Conservation (phyloP, 2,329 filamentous ascomycete species). For the Calonectria hawksworthii region DNA sequence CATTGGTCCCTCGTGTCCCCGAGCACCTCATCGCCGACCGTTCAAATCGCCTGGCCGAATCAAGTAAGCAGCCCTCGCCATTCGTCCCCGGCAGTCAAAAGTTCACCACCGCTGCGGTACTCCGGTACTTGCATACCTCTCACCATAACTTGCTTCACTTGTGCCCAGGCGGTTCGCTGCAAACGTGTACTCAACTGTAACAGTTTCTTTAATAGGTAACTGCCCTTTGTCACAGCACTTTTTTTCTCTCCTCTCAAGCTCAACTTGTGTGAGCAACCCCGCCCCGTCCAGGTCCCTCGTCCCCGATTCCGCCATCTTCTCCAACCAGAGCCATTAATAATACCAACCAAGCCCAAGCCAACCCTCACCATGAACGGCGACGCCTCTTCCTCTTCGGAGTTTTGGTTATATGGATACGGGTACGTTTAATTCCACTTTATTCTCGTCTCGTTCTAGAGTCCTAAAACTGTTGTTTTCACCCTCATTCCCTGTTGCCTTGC, state of each 20-base stretch:
- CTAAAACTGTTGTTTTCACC: neutral
- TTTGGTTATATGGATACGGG: conserved; percentile 99
- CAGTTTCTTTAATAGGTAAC: neutral
- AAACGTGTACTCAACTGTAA: neutral
- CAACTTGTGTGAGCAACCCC: conserved; percentile 10
- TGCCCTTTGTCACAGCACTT: neutral
- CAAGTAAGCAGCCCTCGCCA: neutral
- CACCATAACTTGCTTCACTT: neutral
- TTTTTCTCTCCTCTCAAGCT: neutral
- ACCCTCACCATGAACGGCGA: conserved; percentile 54
- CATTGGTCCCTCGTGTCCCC: conserved; percentile 15
- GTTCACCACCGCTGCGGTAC: neutral
- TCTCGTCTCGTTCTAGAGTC: neutral
- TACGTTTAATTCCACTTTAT: conserved; percentile 57
- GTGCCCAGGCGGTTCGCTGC: neutral
- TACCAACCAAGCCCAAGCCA: conserved; percentile 11
- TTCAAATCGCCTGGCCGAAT: conserved; percentile 2
- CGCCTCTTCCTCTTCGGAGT: conserved; percentile 67
- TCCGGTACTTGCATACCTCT: neutral
- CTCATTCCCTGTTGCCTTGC: conserved; percentile 1
- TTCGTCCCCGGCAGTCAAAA: conserved; percentile 1
- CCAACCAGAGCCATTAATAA: conserved; percentile 33
- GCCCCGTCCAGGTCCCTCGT: conserved; percentile 7
- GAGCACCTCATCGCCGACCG: conserved; percentile 26
- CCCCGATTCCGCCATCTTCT: conserved; percentile 4